These are phyloP conservation scores for Amyloporia xantha DNA, from an alignment of 768 basidiomycete species.

Conservation along the genomic window DNA sequence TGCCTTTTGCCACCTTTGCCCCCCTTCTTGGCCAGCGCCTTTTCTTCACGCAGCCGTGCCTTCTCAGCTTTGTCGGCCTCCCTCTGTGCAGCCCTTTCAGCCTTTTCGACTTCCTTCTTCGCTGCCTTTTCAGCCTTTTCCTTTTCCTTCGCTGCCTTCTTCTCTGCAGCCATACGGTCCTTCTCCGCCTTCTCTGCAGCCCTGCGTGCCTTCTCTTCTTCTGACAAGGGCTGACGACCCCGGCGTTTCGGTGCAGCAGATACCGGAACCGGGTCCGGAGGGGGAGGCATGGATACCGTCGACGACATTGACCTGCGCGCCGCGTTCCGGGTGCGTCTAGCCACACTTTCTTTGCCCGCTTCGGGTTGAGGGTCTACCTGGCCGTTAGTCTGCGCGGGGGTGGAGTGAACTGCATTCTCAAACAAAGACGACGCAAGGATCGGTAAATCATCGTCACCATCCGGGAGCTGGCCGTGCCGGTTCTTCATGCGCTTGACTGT, in stretches of 20 bases:
- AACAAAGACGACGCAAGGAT: constrained; percentile 4
- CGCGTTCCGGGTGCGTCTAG: neutral
- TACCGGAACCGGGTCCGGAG: neutral
- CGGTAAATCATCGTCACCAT: neutral
- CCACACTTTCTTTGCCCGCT: neutral
- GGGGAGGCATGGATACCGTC: neutral
- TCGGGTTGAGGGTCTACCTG: neutral
- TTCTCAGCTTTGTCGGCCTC: constrained; percentile 13
- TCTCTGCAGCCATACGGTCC: constrained; percentile 17
- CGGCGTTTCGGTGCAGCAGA: constrained; percentile 17
- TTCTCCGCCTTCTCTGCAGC: constrained; percentile 19
- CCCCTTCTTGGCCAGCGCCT: constrained; percentile 15
- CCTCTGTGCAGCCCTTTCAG: constrained; percentile 16
- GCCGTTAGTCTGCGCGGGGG: neutral
- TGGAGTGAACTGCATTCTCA: neutral
- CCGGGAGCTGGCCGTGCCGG: constrained; percentile 27
- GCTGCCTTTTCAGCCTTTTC: constrained; percentile 16
- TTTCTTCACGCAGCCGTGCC: constrained; percentile 9
- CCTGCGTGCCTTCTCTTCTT: constrained; percentile 19
- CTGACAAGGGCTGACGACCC: constrained; percentile 12
- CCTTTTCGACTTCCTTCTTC: constrained; percentile 17
- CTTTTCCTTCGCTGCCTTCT: constrained; percentile 16
- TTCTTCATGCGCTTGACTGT: constrained; percentile 37
- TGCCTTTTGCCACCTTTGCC: constrained; percentile 6
- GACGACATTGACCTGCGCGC: neutral